Base-by-base conservation (phyloP, 345 rosid species). In the Iberis pinnata region DNA sequence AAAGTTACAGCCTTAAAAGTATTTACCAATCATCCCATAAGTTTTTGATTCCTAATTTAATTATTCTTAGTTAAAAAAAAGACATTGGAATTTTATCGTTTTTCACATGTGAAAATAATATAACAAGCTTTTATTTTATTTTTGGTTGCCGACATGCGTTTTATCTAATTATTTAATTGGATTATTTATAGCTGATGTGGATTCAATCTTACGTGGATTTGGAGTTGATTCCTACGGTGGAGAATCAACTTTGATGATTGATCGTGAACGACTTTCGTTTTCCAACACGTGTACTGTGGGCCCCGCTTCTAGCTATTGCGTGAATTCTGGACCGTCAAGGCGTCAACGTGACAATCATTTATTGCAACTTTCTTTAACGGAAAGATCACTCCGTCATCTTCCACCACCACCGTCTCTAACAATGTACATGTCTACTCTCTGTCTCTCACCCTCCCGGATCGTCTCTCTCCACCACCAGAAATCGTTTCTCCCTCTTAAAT, bases 371-470 rank as follows among this genome's bases (percentile, higher is more conserved):
- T n/a, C n/a, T 43, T 52, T 66, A 66, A 66, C 60, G 70, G 70
- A 58, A 51, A 15, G 60, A 29, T 66, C 49, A 66, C 71, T 46
- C 56, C 61, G 60, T 53, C 61, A 51, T 27, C 40, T 33, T 12
- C n/a, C 33, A 4, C 39, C 59, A 59, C 43, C 61, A 46, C 31
- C 53, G 36, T 41, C 49, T 9, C 9, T 29, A 24, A 43, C 15
- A 46, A 16, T 1, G 8, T 4, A 36, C 49, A 76, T 68, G 76
- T 60, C 60, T 54, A 59, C 69, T 37, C 36, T 75, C 49, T 60
- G 71, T 51, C 46, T 70, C 57, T 61, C 74, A 31, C 26, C 82
- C 13, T 17, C 64, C 19, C 70, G 65, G 40, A 20, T 67, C 20
- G 52, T 83, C 53, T 58, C 70, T 50, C 38, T 63, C 45, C 57